Conservation (phyloP, 2,329 filamentous ascomycete genomes). For the Diplodia sapinea region DNA sequence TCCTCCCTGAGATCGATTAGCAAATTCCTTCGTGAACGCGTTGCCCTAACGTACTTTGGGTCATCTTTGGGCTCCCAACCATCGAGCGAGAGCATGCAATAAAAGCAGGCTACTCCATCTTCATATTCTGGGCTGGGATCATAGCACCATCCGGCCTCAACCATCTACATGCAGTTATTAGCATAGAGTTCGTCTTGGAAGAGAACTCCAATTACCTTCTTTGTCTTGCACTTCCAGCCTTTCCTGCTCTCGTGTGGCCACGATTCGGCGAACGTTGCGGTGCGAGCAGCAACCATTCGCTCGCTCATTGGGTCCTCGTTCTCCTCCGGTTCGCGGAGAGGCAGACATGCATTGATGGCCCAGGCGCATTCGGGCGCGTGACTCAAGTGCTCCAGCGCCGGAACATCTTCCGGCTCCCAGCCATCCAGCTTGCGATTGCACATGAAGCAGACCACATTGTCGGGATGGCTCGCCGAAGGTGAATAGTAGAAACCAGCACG, state of each 20-base stretch:
- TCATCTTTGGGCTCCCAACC: constrained; percentile 95
- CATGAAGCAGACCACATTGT: constrained; percentile 89
- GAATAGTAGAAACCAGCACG: constrained; percentile 90
- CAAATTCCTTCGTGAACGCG: background rate
- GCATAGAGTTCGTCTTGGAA: background rate
- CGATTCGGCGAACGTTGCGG: constrained; percentile 77
- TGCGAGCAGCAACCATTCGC: constrained; percentile 76
- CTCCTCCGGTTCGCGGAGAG: constrained; percentile 65
- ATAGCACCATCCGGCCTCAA: constrained; percentile 92
- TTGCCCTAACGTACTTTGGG: constrained; percentile 67
- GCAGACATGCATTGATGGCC: constrained; percentile 69
- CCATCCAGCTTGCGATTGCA: constrained; percentile 85
- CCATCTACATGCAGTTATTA: constrained; percentile 64
- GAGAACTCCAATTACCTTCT: constrained; percentile 66
- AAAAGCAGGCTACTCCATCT: constrained; percentile 89
- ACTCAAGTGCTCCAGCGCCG: constrained; percentile 81
- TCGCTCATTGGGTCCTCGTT: constrained; percentile 75
- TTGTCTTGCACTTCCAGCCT: constrained; percentile 86
- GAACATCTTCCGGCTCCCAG: constrained; percentile 88
- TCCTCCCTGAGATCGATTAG: constrained; percentile 67
- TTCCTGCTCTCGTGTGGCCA: constrained; percentile 92
- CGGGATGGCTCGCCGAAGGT: constrained; percentile 74
- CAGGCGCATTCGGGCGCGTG: constrained; percentile 85
- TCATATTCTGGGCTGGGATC: constrained; percentile 82
- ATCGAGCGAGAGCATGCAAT: constrained; percentile 87